Conservation (phyloP, 2,329 filamentous ascomycete species). For the Dendrostoma leiphaemia region DNA sequence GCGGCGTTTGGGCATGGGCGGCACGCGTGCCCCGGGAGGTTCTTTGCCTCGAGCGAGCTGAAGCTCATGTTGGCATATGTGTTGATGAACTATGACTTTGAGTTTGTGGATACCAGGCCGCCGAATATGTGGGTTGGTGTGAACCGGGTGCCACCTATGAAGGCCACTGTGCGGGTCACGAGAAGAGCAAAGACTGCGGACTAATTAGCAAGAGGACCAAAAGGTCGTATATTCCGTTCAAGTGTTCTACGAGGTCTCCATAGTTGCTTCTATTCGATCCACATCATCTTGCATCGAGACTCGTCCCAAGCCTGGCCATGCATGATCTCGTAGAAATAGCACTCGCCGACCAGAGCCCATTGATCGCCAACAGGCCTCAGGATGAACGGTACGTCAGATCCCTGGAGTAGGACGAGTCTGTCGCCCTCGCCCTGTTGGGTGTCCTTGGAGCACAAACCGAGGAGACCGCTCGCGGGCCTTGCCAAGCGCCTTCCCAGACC, state of each 20-base stretch:
- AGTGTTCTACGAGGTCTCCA: too few relatives aligned
- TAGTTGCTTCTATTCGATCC: too few relatives aligned
- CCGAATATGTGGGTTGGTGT: constrained; percentile 10
- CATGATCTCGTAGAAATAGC: too few relatives aligned
- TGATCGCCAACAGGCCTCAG: background rate
- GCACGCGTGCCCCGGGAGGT: constrained; percentile 37
- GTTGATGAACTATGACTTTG: constrained; percentile 25
- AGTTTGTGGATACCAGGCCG: constrained; percentile 18
- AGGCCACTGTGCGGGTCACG: constrained; percentile 8
- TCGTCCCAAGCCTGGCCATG: too few relatives aligned
- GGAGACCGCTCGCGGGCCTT: too few relatives aligned
- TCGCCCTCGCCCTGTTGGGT: too few relatives aligned
- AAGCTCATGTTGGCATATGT: constrained; percentile 30
- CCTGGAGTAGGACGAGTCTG: background rate
- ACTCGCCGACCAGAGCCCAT: background rate
- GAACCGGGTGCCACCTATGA: constrained; percentile 17
- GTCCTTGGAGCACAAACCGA: too few relatives aligned
- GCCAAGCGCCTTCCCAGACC: too few relatives aligned
- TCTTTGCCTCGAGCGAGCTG: constrained; percentile 35
- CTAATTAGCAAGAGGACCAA: too few relatives aligned
- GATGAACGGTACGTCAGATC: background rate
- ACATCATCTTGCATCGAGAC: too few relatives aligned
- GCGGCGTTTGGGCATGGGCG: constrained; percentile 36
- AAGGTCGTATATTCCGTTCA: too few relatives aligned
- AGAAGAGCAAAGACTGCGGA: background rate